A percentile compares a stretch with the other conserved stretches of the same genome.
Conservation (phyloP, 345 rosid species). For the Syzygium oleosum region DNA sequence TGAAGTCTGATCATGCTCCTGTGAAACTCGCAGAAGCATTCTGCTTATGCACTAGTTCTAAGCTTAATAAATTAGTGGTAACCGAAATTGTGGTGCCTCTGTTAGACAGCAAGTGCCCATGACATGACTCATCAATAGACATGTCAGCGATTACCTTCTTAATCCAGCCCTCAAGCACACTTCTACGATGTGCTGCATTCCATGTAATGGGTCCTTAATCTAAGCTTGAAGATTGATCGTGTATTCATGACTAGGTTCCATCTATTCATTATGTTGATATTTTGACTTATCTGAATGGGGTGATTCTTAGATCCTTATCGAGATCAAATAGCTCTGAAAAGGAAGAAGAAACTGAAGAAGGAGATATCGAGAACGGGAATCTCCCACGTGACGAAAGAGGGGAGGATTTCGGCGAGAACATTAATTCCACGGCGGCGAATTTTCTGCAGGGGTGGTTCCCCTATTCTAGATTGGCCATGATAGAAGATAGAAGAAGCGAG, state of each 20-base stretch:
- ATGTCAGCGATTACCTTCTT: not conserved
- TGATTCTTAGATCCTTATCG: constrained; percentile 15
- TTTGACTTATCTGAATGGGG: not conserved
- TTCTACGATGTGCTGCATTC: not conserved
- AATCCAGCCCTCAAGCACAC: not conserved
- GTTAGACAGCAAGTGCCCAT: not conserved
- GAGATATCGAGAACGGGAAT: constrained; percentile 20
- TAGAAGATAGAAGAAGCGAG: constrained; percentile 7
- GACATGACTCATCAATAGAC: not conserved
- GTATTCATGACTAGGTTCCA: not conserved
- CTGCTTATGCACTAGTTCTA: not conserved
- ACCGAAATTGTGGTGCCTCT: not conserved
- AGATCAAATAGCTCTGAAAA: constrained; percentile 5
- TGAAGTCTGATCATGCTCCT: not conserved
- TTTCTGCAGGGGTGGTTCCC: constrained; percentile 29
- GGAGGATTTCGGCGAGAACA: not conserved
- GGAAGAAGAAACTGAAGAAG: constrained; percentile 3
- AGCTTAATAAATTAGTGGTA: not conserved
- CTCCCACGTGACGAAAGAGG: not conserved
- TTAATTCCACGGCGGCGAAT: constrained; percentile 7
- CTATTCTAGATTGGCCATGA: constrained; percentile 21
- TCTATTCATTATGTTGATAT: not conserved
- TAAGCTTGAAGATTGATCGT: not conserved
- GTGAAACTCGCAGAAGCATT: not conserved
- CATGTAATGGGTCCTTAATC: not conserved